Percentiles rank a stretch among this genome's conserved stretches.
Evolutionary conservation across 2,329 filamentous ascomycete genomes (phyloP).

Genomic region (Cordyceps pruinosa): DNA sequence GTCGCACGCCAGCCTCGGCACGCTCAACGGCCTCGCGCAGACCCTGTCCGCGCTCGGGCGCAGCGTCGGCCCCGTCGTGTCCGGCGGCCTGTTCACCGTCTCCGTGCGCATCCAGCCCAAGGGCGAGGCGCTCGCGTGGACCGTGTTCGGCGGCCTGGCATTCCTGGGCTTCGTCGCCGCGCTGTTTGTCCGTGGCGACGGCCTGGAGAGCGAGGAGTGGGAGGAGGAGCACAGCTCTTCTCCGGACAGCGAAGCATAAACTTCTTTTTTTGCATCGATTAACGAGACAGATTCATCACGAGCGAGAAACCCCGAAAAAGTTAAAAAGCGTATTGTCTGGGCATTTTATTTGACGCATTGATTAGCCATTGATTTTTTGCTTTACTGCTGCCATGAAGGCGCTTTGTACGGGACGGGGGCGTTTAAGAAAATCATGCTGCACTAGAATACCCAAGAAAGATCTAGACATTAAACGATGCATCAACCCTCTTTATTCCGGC

Average conservation of each 20-base stretch:
- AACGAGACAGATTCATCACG: too few species aligned
- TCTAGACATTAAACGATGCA: neutral
- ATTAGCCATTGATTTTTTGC: neutral
- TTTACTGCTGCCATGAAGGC: too few species aligned
- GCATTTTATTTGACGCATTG: neutral
- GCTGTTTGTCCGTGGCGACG: slow-evolving; percentile 63
- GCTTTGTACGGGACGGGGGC: neutral
- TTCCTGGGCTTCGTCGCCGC: slow-evolving; percentile 75
- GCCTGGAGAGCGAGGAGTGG: slow-evolving; percentile 54
- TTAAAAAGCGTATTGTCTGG: neutral
- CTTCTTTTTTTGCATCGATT: neutral
- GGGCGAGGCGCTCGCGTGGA: slow-evolving; percentile 80
- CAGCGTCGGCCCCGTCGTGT: slow-evolving; percentile 80
- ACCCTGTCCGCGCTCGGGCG: slow-evolving; percentile 86
- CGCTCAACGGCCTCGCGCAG: slow-evolving; percentile 88
- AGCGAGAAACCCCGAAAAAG: too few species aligned
- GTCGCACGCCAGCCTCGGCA: slow-evolving; percentile 77
- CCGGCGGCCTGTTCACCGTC: slow-evolving; percentile 77
- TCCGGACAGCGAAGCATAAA: slow-evolving; percentile 3
- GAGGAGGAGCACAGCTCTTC: slow-evolving; percentile 16
- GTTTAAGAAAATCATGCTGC: neutral
- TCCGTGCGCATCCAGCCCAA: slow-evolving; percentile 67
- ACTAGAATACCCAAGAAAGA: neutral
- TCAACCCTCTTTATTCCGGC: neutral
- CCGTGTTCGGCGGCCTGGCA: slow-evolving; percentile 76